phyloP scores from a whole-genome alignment of 2,329 filamentous ascomycete genomes.

The Hypoxylon sp. region DNA sequence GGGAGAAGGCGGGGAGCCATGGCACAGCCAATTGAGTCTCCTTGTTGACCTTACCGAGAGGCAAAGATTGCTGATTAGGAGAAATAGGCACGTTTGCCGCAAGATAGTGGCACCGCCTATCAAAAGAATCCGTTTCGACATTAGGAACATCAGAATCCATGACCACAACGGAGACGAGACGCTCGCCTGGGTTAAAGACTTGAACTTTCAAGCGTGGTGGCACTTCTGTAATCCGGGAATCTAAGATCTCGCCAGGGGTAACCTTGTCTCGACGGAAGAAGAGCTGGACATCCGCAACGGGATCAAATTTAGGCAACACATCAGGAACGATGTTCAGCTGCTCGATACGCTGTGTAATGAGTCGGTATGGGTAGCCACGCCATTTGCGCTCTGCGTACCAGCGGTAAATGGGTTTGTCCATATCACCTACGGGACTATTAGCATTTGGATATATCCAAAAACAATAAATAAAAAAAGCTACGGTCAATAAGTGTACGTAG shows the following conservation, averaged over 20 bases:
- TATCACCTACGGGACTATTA: constrained; percentile 75
- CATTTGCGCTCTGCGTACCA: constrained; percentile 90
- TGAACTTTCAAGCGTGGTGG: constrained; percentile 85
- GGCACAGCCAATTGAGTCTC: constrained; percentile 78
- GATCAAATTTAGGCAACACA: constrained; percentile 83
- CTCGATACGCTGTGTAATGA: constrained; percentile 86
- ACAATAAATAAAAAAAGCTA: background rate
- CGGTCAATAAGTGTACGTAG: constrained; percentile 1
- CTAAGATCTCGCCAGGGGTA: constrained; percentile 82
- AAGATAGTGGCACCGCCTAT: constrained; percentile 87
- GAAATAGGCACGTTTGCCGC: constrained; percentile 74
- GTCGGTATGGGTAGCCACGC: constrained; percentile 83
- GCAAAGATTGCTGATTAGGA: constrained; percentile 70
- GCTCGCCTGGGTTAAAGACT: constrained; percentile 84
- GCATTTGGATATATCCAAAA: constrained; percentile 20
- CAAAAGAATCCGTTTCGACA: constrained; percentile 80
- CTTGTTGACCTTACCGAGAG: constrained; percentile 73
- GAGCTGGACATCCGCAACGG: constrained; percentile 83
- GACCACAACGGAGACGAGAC: constrained; percentile 86
- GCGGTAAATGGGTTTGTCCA: constrained; percentile 97
- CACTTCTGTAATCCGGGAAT: constrained; percentile 79
- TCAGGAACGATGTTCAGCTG: constrained; percentile 93
- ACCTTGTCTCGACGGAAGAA: constrained; percentile 81
- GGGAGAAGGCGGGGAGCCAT: constrained; percentile 88
- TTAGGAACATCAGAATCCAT: constrained; percentile 93